Base-by-base conservation (phyloP, 139 green algal genomes). In the Edaphochlamys debaryana region DNA sequence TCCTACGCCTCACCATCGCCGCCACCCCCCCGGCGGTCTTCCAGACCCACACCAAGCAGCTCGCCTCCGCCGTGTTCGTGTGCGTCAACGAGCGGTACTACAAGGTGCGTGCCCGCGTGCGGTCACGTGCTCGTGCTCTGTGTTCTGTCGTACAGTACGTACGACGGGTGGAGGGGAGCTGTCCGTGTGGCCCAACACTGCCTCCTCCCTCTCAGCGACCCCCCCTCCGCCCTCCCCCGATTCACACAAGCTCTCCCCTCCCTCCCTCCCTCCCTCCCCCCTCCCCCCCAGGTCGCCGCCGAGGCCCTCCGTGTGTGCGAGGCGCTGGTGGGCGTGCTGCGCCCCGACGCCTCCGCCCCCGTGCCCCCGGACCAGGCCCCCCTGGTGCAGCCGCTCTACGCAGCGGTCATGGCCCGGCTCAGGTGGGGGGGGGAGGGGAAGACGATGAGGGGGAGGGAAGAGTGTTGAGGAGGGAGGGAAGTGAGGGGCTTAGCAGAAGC, bases 31-130 rank as follows among this genome's bases (percentile, higher is more conserved):
- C 94, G 1, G 76, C 87, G 4, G 72, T 87, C 9, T 95, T 96
- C 67, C 86, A 94, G 79, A 74, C 79, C 32, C 85, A 94, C 40
- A 69, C 96, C 23, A 74, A 89, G 40, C 34, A 66, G 36, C 87
- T 99, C n/a, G 62, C 90, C 3, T 29, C 70, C 20, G 76, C 85
- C 2, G 81, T 99, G 25, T 92, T 90, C 38, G 62, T 68, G 3
- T 79, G 76, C 23, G 91, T 90, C 6, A 80, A 38, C 0, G 95
- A 99, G 63, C 87, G 93, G 4, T 99, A 99, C 89, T 99, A 98
- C 94, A 98, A 97, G 87, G 93, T 93, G 50, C 22, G 76, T 15
- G n/a, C n/a, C n/a, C n/a, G n/a, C n/a, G n/a, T n/a, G n/a, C n/a
- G n/a, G n/a, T 29, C 54, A 89, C 82, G 22, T 79, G 45, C 1